Evolutionary conservation across 768 basidiomycete species (phyloP), one percentile per base, ranked within the genome.

Genomic region (Suillus luteus): DNA sequence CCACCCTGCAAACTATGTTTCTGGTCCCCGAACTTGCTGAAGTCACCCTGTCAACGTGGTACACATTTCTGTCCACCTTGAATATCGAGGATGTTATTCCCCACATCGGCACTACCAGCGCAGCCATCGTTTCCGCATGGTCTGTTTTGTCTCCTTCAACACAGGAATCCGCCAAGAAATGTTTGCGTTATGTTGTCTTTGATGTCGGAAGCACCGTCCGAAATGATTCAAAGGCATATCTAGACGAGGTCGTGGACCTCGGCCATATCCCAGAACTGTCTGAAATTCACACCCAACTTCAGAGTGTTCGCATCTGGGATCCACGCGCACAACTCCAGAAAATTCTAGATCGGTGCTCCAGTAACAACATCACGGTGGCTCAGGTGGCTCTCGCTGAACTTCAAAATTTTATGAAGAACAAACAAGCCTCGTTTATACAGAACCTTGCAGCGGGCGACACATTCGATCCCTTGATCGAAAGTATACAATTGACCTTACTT

Each of bases 1-100:
- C 96, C 0, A 95, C 91, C 19, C 84, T 99, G 44, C 96, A 99
- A 77, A 94, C 92, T 7, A 92, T 90, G 78, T 82, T 97, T n/a
- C 75, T 80, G 40, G 82, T 93, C 12, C 83, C 84, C 0, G 90
- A 90, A 64, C 81, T 99, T 8, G 85, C 92, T 0, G 86, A 91
- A 63, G 88, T 87, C 8, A 91, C 94, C 0, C 79, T 99, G 3
- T 79, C 85, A 38, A 91, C 87, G 44, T 99, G 95, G 95, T 75
- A 84, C 61, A 81, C 77, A 31, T 97, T 98, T 76, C 77, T 96
- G 65, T 83, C 79, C 17, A 87, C 87, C 2, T 76, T 96, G 22
- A 79, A 82, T 3, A 82, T 85, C 22, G 75, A 73, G 54, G 95
- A 99, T 65, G 80, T 95, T 49, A 89, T 93, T 2, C 87, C 92